A percentile compares a stretch with the other conserved stretches of the same genome.
phyloP scores from a whole-genome alignment of 1,284 basidiomycete species.

The Irpex sp. region DNA sequence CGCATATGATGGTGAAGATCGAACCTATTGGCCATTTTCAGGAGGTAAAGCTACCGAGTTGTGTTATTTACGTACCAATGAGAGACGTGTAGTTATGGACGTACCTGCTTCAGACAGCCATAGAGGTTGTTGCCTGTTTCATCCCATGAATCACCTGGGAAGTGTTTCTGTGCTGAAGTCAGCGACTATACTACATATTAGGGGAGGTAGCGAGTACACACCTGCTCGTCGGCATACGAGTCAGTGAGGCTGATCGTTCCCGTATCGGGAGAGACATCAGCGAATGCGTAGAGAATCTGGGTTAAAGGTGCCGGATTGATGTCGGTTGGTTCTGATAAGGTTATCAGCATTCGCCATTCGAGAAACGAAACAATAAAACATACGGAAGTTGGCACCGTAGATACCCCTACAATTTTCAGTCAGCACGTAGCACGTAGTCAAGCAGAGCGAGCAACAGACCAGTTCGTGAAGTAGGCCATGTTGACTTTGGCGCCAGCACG shows the following conservation, averaged over 20 bases:
- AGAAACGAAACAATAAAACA: slow-evolving; percentile 20
- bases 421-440: not conserved
- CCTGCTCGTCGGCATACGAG: slow-evolving; percentile 79
- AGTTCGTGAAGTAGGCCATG: slow-evolving; percentile 68
- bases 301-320: slow-evolving; percentile 55
- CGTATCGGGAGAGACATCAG: slow-evolving; percentile 67
- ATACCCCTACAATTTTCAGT: slow-evolving; percentile 54
- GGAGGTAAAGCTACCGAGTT: slow-evolving; percentile 41
- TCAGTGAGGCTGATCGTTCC: slow-evolving; percentile 76
- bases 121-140: slow-evolving; percentile 76
- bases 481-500: slow-evolving; percentile 48
- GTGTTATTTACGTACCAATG: too few relatives aligned
- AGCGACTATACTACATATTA: not conserved
- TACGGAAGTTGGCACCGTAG: slow-evolving; percentile 78
- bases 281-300: slow-evolving; percentile 86
- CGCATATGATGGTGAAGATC: not conserved
- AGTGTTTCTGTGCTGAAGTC: slow-evolving; percentile 52
- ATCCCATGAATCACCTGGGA: slow-evolving; percentile 55
- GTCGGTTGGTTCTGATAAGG: slow-evolving; percentile 51
- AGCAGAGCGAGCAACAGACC: slow-evolving; percentile 31
- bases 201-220: slow-evolving; percentile 20
- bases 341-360: slow-evolving; percentile 7
- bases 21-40: slow-evolving; percentile 69
- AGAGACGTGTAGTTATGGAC: not conserved
- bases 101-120: slow-evolving; percentile 83